Evolutionary conservation across 2,329 filamentous ascomycete genomes (phyloP).

Genomic region (Thielaviopsis populi): DNA sequence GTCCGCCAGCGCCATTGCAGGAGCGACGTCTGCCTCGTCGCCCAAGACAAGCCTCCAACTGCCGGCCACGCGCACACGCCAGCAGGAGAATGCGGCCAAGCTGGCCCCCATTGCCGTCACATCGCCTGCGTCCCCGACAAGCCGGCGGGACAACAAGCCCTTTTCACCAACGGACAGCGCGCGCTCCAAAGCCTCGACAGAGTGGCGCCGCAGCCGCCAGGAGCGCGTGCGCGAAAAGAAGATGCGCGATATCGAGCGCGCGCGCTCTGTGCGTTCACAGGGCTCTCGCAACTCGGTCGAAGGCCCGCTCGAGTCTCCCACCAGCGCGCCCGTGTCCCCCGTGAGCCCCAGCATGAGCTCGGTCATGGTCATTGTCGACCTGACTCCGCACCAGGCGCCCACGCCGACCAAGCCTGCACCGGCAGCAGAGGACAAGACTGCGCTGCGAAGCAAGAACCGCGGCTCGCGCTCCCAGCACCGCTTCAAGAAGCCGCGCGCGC

Average conservation of each 20-base stretch:
- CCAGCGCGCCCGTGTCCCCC: not conserved
- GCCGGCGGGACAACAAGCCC: constrained; percentile 8
- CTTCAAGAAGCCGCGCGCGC: not conserved
- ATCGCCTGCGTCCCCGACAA: not conserved
- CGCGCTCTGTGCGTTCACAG: constrained; percentile 20
- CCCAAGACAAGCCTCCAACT: not conserved
- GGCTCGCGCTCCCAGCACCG: not conserved
- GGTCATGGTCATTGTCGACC: constrained; percentile 28
- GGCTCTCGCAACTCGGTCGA: constrained; percentile 7
- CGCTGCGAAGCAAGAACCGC: not conserved
- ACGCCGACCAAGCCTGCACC: not conserved
- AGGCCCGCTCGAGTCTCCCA: not conserved
- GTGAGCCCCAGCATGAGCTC: constrained; percentile 22
- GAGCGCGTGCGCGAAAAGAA: constrained; percentile 29
- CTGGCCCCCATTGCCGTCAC: constrained; percentile 10
- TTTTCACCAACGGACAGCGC: not conserved
- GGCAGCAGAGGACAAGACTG: not conserved
- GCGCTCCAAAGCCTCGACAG: constrained; percentile 5
- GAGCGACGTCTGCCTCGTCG: not conserved
- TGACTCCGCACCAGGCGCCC: constrained; percentile 23
- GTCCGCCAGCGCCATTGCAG: not conserved
- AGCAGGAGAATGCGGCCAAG: constrained; percentile 15
- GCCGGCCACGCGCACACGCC: constrained; percentile 1
- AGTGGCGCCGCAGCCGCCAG: constrained; percentile 14
- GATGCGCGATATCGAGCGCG: constrained; percentile 27